Evolutionary conservation across 495 filamentous ascomycete genomes (phyloP).

Genomic region (Tuber brumale): DNA sequence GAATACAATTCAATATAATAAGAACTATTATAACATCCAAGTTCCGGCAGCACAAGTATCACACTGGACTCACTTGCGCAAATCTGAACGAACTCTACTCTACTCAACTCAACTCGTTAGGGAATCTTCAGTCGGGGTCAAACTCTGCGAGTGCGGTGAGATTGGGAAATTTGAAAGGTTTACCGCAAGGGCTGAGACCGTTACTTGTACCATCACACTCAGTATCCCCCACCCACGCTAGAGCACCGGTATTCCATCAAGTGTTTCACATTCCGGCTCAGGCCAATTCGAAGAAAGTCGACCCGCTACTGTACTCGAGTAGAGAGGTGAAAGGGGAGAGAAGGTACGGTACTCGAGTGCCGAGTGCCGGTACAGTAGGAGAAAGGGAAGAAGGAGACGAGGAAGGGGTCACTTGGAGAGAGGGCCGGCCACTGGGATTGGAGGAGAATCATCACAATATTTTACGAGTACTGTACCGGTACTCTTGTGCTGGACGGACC

Average conservation of each 20-base stretch:
- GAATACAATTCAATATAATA: conserved; percentile 8
- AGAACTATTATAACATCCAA: conserved; percentile 10
- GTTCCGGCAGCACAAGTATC: neutral
- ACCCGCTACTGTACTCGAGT: too few species aligned
- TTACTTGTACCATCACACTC: neutral
- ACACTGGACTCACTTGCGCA: neutral
- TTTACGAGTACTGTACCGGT: neutral
- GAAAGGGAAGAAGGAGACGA: too few species aligned
- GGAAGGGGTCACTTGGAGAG: neutral
- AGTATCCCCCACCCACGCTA: neutral
- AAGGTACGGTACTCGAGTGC: neutral
- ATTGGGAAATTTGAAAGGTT: conserved; percentile 38
- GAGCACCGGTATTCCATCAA: neutral
- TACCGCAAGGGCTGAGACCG: conserved; percentile 27
- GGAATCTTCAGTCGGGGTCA: neutral
- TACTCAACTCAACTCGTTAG: neutral
- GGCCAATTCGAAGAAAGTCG: neutral
- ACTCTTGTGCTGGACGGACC: neutral
- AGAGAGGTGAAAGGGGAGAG: neutral
- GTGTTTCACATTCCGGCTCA: conserved; percentile 1
- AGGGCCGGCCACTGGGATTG: neutral
- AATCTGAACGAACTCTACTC: neutral
- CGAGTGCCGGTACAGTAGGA: too few species aligned
- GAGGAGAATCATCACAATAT: neutral
- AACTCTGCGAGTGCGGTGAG: conserved; percentile 22